Evolutionary conservation across 2,329 filamentous ascomycete genomes (phyloP).

Genomic region (Zarea fungicola): DNA sequence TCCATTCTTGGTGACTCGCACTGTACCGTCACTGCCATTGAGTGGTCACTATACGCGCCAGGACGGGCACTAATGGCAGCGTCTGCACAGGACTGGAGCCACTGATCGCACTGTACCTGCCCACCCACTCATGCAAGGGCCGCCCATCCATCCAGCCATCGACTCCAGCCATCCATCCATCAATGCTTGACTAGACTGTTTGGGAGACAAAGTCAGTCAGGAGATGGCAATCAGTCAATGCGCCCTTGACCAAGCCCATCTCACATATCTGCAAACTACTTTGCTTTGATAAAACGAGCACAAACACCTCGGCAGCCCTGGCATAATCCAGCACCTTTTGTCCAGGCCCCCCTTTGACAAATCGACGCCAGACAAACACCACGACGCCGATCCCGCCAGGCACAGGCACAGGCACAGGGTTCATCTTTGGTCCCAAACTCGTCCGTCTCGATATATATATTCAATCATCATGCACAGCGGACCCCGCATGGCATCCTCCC

Average conservation of each 20-base stretch:
- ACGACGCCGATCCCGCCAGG: constrained; percentile 1
- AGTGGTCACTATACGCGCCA: too few relatives aligned
- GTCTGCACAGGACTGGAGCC: not conserved
- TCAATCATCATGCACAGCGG: constrained; percentile 6
- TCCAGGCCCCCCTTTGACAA: not conserved
- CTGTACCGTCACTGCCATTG: not conserved
- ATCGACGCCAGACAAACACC: not conserved
- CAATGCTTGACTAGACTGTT: constrained; percentile 1
- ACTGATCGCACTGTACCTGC: constrained; percentile 8
- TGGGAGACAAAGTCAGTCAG: not conserved
- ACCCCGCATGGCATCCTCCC: not conserved
- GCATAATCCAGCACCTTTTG: too few relatives aligned
- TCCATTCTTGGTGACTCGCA: not conserved
- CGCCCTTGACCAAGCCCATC: not conserved
- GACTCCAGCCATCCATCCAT: too few relatives aligned
- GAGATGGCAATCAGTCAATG: not conserved
- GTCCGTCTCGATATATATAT: not conserved
- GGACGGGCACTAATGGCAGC: too few relatives aligned
- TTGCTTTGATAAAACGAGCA: not conserved
- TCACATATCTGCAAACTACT: not conserved
- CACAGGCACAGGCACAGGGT: not conserved
- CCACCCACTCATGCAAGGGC: constrained; percentile 7
- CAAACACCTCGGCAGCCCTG: too few relatives aligned
- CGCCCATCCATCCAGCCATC: too few relatives aligned
- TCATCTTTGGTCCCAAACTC: not conserved